Conservation (phyloP, 768 basidiomycete genomes). For the Trametes sanguinea region DNA sequence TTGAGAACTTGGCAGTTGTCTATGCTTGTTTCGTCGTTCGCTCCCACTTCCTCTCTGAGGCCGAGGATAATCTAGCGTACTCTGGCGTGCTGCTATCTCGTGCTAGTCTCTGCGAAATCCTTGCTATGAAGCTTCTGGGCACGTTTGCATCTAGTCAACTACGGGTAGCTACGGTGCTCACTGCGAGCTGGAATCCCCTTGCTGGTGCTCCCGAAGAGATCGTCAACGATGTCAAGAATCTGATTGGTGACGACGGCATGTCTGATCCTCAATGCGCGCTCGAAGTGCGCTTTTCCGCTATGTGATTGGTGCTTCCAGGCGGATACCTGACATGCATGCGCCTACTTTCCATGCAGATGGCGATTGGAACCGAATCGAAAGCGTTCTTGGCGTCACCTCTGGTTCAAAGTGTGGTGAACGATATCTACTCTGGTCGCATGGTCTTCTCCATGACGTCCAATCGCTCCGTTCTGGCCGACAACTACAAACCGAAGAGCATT, state of each 20-base stretch:
- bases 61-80: conserved; percentile 73
- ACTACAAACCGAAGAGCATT: conserved; percentile 80
- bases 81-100: conserved; percentile 69
- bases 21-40: conserved; percentile 79
- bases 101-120: conserved; percentile 82
- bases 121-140: conserved; percentile 84
- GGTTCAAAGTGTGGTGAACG: conserved; percentile 83
- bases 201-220: conserved; percentile 71
- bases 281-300: conserved; percentile 58
- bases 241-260: conserved; percentile 63
- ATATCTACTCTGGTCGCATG: conserved; percentile 82
- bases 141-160: conserved; percentile 74
- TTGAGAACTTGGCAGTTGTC: conserved; percentile 73
- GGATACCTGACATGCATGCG: neutral
- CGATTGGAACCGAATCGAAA: conserved; percentile 84
- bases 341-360: conserved; percentile 60
- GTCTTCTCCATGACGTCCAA: conserved; percentile 60
- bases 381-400: conserved; percentile 80
- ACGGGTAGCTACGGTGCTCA: conserved; percentile 78
- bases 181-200: conserved; percentile 83
- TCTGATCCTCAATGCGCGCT: conserved; percentile 79
- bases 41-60: conserved; percentile 73
- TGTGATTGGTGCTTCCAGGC: neutral
- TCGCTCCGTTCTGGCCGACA: conserved; percentile 84
- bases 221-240: conserved; percentile 63